Evolutionary conservation across 2,329 filamentous ascomycete genomes (phyloP).

Genomic region (Venturia carpophila): DNA sequence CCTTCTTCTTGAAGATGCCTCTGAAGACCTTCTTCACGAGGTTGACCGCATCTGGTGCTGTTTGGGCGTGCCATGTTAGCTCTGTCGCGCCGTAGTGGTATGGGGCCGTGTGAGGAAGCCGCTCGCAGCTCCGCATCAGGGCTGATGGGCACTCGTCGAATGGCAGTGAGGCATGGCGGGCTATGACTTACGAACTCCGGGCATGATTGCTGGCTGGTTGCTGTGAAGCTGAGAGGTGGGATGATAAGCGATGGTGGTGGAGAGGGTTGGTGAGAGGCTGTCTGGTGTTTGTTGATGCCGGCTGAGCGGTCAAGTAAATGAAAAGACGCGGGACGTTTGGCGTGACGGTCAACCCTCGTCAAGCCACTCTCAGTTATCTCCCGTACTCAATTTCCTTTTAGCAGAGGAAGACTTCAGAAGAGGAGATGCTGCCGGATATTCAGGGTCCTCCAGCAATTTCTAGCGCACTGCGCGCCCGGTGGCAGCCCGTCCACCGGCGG

Average conservation of each 20-base stretch:
- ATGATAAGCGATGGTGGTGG: conserved; percentile 11
- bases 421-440: not conserved
- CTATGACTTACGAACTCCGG: conserved; percentile 12
- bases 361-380: not conserved
- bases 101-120: not conserved
- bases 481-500: not conserved
- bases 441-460: not conserved
- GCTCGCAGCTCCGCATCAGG: not conserved
- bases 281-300: not conserved
- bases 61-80: conserved; percentile 1
- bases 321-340: not conserved
- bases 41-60: conserved; percentile 13
- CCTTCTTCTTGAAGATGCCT: conserved; percentile 18
- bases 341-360: not conserved
- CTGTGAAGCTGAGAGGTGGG: not conserved
- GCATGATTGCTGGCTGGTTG: conserved; percentile 6
- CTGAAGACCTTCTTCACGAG: conserved; percentile 15
- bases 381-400: not conserved
- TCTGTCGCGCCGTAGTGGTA: not conserved
- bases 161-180: not conserved
- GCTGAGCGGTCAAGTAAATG: not conserved
- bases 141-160: not conserved
- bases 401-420: not conserved
- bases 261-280: not conserved
- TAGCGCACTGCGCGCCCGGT: not conserved